Evolutionary conservation across 495 filamentous ascomycete genomes (phyloP).

Genomic region (Xylaria telfairii): DNA sequence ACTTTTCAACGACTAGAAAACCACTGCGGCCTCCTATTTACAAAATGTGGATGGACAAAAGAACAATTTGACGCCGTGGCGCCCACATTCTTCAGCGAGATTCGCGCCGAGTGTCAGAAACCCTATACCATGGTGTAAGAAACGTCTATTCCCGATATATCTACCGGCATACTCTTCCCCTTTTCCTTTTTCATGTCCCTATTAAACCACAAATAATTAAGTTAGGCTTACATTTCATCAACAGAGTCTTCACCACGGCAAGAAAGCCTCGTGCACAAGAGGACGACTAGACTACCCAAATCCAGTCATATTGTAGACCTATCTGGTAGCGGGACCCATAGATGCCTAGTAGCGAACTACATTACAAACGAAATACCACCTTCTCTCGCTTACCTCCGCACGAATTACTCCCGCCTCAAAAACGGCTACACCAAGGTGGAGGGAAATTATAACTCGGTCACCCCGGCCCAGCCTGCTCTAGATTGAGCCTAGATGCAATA

Average conservation of each 20-base stretch:
- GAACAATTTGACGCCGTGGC: slow-evolving; percentile 32
- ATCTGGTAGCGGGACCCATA: neutral
- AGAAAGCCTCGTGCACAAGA: slow-evolving; percentile 34
- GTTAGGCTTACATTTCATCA: neutral
- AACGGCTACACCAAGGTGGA: neutral
- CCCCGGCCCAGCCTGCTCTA: slow-evolving; percentile 1
- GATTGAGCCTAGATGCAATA: neutral
- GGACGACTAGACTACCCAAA: neutral
- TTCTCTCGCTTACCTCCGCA: neutral
- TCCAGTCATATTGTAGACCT: neutral
- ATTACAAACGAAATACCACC: slow-evolving; percentile 6
- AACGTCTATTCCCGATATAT: neutral
- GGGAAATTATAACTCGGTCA: neutral
- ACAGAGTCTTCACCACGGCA: slow-evolving; percentile 38
- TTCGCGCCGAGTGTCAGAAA: slow-evolving; percentile 19
- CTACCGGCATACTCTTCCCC: neutral
- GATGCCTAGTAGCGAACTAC: neutral
- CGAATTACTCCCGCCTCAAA: neutral
- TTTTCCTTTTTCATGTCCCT: neutral
- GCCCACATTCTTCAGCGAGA: slow-evolving; percentile 32
- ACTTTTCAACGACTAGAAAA: slow-evolving; percentile 25
- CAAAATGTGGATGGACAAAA: slow-evolving; percentile 36
- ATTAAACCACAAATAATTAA: neutral
- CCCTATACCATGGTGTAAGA: slow-evolving; percentile 40
- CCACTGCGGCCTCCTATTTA: slow-evolving; percentile 36